Evolutionary conservation across 2,329 filamentous ascomycete genomes (phyloP), one percentile per base, ranked within the genome.

Genomic region (Aspergillus uvarum): DNA sequence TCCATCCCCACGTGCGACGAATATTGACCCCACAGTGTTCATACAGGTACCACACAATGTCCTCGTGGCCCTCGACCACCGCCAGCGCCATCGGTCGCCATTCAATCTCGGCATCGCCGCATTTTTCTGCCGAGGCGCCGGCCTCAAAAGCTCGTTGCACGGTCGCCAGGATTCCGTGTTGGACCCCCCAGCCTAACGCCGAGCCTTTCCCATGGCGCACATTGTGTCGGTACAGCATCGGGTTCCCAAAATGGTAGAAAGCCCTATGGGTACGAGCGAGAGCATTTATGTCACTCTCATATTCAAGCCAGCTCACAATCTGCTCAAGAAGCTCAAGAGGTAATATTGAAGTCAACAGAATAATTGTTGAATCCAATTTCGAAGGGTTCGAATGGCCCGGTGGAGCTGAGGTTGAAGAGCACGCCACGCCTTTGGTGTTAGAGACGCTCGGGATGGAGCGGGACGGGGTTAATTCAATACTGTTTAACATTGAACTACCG

Each of bases 11-110:
- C 6, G 19, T 42, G 4, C 21, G 51, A 44, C 51, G 51, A 11
- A 53, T 21, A 14, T 53, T 24, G 12, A 53, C 51, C 5, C 51
- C 32, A 26, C 24, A 26, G 3, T 42, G 51, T 12, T 38, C 51
- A 3, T 24, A 38, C 4, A 53, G n/a, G 22, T 21, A 42, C 11
- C 22, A 22, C 12, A 53, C 35, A 26, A 53, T 44, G 14, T 31
- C 35, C 26, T 53, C 51, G 26, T 53, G 4, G 21, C 51, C 51
- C 11, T 44, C 19, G 10, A 53, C 19, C 16, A 53, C 51, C 35
- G 51, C 51, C 51, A 53, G 21, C 21, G 51, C 22, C 51, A 53
- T 53, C 6, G 51, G 51, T 22, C 51, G 32, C 51, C 51, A 53
- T 42, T 29, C 10, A n/a, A 24, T 8, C 4, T 47, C 51, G 5